Evolutionary conservation across 2,329 filamentous ascomycete species (phyloP), one percentile per base, ranked within the genome.

Genomic region (Pseudocercospora cruenta): DNA sequence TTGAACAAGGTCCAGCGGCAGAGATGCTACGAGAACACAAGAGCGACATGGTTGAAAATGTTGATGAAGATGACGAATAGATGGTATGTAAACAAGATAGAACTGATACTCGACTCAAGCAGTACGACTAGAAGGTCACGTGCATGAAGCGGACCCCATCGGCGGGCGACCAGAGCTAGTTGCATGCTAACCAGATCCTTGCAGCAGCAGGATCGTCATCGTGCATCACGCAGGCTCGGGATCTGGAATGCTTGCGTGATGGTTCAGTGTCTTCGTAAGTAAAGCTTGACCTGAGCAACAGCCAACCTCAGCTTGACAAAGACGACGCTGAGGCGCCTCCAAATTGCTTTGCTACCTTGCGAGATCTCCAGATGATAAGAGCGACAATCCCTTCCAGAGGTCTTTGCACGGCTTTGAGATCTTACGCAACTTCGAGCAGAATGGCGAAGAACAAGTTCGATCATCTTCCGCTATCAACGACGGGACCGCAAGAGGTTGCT

Each of bases 1-100:
- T 82, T 16, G 78, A 78, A 69, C 72, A 78, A 62, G 78, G 2
- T 9, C 31, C 55, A 22, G 55, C 55, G 6, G 71, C 64, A 16
- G 76, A 78, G 43, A 75, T 78, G 70, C 63, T 66, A 39, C 58
- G 19, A 12, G 64, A 63, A 21, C 54, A 63, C 22, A 54, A 36
- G 19, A 21, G 39, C 6, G 55, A 68, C 14, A 63, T 64, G 65
- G 49, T 65, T 31, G 64, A 67, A 43, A 58, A 64, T 16, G 54
- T 64, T 51, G 64, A 65, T n/a, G 53, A 60, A 9, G 24, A 54
- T 54, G 51, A 54, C 7, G 51, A 54, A 2, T 54, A 54, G 51
- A 62, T 43, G 53, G 43, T 10, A 45, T 22, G 14, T 39, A 43
- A 10, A 24, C 6, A 36, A 8, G 3, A 24, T 59, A 59, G 57